Evolutionary conservation across 2,329 filamentous ascomycete species (phyloP), one percentile per base, ranked within the genome.

Genomic region (Coniochaeta sp.): DNA sequence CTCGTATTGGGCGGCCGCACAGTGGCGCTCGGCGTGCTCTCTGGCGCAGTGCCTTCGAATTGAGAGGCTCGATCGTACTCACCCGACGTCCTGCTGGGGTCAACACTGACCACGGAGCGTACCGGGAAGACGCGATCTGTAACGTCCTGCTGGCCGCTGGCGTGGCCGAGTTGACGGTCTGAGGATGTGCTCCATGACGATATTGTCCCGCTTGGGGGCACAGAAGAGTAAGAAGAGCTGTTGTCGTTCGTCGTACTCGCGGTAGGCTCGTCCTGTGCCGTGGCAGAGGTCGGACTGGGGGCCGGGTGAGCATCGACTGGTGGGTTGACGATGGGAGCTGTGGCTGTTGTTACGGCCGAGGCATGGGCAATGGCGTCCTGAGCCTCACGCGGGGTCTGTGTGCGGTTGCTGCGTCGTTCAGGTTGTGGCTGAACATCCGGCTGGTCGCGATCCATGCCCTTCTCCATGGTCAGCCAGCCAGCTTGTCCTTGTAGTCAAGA

Each of bases 41-140:
- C 47, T 28, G 22, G 28, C 14, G 22, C 47, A 5, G 14, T 31
- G 14, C 12, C 24, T 17, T 52, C 22, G 17, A 7, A 6, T 2
- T 52, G 16, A 16, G 47, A n/a, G 1, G 17, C 31, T 22, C 36
- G 19, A 33, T 60, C 57, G 38, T 69, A 64, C 12, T 78, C 76
- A 54, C 65, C 68, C 6, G 72, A 67, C 63, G 68, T 79, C 75
- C 74, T 72, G 58, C 65, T 73, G 7, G 84, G 83, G 65, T 90
- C 86, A 44, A 93, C 84, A 7, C 85, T 89, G 26, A 93, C 79
- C 50, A 90, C 87, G n/a, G 89, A 92, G 57, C 89, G 84, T 34
- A 93, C 89, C n/a, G 90, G 90, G 60, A 90, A 93, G 6, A 93
- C 88, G 59, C 89, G 82, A 67, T 93, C 81, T 34, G 72, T 70